Percentiles rank a stretch among this genome's conserved stretches.
Evolutionary conservation across 2,329 filamentous ascomycete genomes (phyloP).

Genomic region (Fusarium aywerte): DNA sequence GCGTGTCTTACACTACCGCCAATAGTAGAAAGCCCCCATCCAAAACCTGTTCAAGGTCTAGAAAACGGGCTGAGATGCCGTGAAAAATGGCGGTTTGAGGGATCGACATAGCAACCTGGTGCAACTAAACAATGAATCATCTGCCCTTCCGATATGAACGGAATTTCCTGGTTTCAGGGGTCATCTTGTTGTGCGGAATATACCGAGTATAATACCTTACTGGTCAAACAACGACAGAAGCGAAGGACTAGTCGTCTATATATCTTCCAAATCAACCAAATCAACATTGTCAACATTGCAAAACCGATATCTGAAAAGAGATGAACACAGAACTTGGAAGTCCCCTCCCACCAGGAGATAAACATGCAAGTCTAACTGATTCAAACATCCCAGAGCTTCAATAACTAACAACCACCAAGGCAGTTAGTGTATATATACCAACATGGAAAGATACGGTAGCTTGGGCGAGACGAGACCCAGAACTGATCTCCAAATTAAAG

Average conservation of each 20-base stretch:
- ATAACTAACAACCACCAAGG: constrained; percentile 25
- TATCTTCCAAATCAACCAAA: neutral
- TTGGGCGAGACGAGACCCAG: constrained; percentile 41
- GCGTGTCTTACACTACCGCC: constrained; percentile 13
- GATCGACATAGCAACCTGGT: neutral
- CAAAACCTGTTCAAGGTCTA: neutral
- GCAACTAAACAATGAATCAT: neutral
- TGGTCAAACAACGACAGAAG: neutral
- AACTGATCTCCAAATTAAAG: constrained; percentile 38
- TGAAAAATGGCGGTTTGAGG: neutral
- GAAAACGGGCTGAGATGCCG: neutral
- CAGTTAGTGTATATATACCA: constrained; percentile 48
- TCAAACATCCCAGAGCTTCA: neutral
- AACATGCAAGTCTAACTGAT: constrained; percentile 37
- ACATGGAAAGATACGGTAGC: constrained; percentile 44
- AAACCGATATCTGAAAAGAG: neutral
- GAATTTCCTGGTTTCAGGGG: neutral
- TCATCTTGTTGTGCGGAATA: neutral
- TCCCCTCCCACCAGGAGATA: constrained; percentile 43
- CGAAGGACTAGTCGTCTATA: neutral
- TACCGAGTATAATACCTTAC: neutral
- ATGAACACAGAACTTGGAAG: constrained; percentile 35
- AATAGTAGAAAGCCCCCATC: neutral
- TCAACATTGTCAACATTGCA: neutral
- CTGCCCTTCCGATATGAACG: neutral